Evolutionary conservation across 2,329 filamentous ascomycete genomes (phyloP), one percentile per base, ranked within the genome.

Genomic region (Orbilia quercus): DNA sequence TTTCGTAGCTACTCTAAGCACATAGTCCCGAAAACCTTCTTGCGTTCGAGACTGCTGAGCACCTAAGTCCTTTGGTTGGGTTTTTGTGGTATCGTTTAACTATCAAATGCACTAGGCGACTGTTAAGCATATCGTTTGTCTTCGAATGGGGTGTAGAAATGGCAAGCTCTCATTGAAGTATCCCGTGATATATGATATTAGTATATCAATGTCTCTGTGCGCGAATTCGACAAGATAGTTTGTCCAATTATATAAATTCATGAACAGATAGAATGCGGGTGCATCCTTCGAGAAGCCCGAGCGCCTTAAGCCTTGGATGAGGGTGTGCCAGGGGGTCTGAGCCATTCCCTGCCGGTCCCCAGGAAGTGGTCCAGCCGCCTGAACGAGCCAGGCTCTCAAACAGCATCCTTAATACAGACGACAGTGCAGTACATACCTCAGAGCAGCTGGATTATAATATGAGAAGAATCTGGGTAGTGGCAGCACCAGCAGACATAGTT

Each of bases 221-320:
- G n/a, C n/a, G n/a, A n/a, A n/a, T n/a, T n/a, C n/a, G n/a, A n/a
- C n/a, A n/a, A n/a, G n/a, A n/a, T n/a, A n/a, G n/a, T n/a, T n/a
- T n/a, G n/a, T n/a, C n/a, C n/a, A n/a, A n/a, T n/a, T n/a, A n/a
- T n/a, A n/a, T n/a, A n/a, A n/a, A n/a, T n/a, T n/a, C 28, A 31
- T 31, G 28, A 31, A 31, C 28, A 31, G 12, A 18, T 42, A 2
- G 20, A 20, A 45, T 20, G 42, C 42, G 22, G 16, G 45, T 25
- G 45, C 45, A 50, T 50, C 45, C 45, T 50, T 50, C 45, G 45
- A 50, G 45, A 50, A 50, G 45, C 42, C 42, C 22, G 42, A 45
- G 42, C 42, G 42, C 16, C 42, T 45, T 45, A 4, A 16, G 42
- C 16, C 42, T 45, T 45, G n/a, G 42, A 14, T 42, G 38, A 18